Evolutionary conservation across 768 basidiomycete species (phyloP).

Genomic region (Tubosaeta sp.): DNA sequence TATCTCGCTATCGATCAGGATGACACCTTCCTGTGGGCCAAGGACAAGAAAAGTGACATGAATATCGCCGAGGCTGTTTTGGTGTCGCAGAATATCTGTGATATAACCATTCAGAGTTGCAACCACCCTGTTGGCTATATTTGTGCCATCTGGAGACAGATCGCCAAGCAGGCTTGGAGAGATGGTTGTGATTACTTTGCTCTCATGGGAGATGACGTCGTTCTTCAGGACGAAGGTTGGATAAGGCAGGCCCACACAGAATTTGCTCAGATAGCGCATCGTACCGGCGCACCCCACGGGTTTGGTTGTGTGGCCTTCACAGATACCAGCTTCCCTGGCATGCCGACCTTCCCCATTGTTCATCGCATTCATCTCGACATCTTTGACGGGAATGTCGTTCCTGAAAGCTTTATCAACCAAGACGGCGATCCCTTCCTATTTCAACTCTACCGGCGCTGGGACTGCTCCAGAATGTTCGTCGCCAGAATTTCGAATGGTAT

Average conservation of each 20-base stretch:
- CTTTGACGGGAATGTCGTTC: slow-evolving; percentile 48
- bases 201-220: slow-evolving; percentile 54
- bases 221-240: slow-evolving; percentile 50
- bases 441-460: slow-evolving; percentile 58
- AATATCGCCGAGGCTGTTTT: slow-evolving; percentile 39
- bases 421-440: slow-evolving; percentile 57
- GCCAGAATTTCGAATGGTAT: slow-evolving; percentile 40
- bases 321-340: slow-evolving; percentile 51
- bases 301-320: slow-evolving; percentile 58
- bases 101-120: slow-evolving; percentile 36
- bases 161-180: slow-evolving; percentile 44
- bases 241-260: slow-evolving; percentile 37
- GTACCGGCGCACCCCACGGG: slow-evolving; percentile 36
- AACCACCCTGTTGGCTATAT: slow-evolving; percentile 42
- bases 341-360: slow-evolving; percentile 60
- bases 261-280: slow-evolving; percentile 35
- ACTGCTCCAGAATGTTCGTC: slow-evolving; percentile 43
- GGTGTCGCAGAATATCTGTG: slow-evolving; percentile 32
- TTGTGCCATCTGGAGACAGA: slow-evolving; percentile 51
- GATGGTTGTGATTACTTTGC: slow-evolving; percentile 48
- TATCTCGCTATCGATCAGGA: slow-evolving; percentile 54
- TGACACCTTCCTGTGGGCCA: slow-evolving; percentile 37
- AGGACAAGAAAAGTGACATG: slow-evolving; percentile 4
- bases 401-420: slow-evolving; percentile 52
- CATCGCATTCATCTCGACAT: slow-evolving; percentile 54